Evolutionary conservation across 169 alveolate genomes (phyloP).

Genomic region (Plasmodium relictum): DNA sequence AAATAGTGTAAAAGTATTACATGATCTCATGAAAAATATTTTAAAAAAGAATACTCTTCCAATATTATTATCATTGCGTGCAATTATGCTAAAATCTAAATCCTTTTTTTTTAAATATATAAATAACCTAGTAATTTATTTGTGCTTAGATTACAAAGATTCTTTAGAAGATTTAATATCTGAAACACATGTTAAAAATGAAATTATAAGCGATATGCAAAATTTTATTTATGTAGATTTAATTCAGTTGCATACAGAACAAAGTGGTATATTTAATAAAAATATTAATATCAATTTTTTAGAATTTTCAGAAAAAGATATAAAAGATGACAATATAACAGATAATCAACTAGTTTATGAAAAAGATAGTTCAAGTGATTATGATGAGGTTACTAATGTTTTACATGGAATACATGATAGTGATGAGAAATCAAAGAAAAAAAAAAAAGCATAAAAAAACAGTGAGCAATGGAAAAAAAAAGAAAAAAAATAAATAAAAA

Average conservation of each 20-base stretch:
- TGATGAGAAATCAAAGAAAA: not conserved
- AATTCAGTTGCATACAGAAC: slow-evolving; percentile 20
- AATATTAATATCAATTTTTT: slow-evolving; percentile 42
- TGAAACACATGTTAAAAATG: slow-evolving; percentile 40
- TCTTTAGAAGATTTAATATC: slow-evolving; percentile 37
- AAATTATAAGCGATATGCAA: slow-evolving; percentile 24
- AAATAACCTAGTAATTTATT: slow-evolving; percentile 43
- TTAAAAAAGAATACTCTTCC: slow-evolving; percentile 71
- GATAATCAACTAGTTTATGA: not conserved
- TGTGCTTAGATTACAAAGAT: slow-evolving; percentile 57
- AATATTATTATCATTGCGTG: slow-evolving; percentile 37
- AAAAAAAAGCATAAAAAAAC: not conserved
- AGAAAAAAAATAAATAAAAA: slow-evolving; percentile 3
- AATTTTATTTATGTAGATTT: slow-evolving; percentile 36
- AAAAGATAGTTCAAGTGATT: slow-evolving; percentile 34
- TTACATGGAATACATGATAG: slow-evolving; percentile 44
- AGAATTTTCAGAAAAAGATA: slow-evolving; percentile 21
- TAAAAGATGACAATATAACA: not conserved
- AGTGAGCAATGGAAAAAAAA: not conserved
- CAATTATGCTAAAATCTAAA: slow-evolving; percentile 52
- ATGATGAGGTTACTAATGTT: slow-evolving; percentile 51
- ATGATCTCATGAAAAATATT: slow-evolving; percentile 71
- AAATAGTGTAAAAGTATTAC: slow-evolving; percentile 65
- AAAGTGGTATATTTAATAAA: not conserved
- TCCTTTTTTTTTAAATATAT: slow-evolving; percentile 55